Evolutionary conservation across 371 early-diverging fungal genomes (phyloP), one percentile per base, ranked within the genome.

Genomic region (Apophysomyces sp.): DNA sequence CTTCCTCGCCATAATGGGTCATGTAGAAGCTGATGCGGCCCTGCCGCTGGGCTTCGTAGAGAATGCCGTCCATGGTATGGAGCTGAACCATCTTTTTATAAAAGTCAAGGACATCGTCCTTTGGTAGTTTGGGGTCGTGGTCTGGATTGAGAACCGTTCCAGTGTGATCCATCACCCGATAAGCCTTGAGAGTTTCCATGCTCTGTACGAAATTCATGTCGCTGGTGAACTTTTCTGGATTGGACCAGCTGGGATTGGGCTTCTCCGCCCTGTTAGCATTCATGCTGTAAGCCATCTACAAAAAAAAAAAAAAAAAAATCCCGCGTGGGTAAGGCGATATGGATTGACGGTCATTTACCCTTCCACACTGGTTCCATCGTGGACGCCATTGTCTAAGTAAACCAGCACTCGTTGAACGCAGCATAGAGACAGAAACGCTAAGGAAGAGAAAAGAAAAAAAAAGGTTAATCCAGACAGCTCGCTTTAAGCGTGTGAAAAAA

Each of bases 1-100:
- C 98, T 76, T 98, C 98, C 81, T 98, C 98, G 51, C 98, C 98
- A 79, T 93, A 96, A 71, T 87, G 91, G 32, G 98, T 98, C 98
- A 98, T 97, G 80, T 98, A 98, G 63, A 98, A 98, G 59, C 94
- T 93, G 57, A 98, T 96, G 56, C 98, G 91, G 9, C 98, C 98
- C 73, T 98, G 98, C 8, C 98, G 85, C 75, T 98, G 98, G n/a
- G 97, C 96, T 64, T 98, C 97, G 73, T 97, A 98, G 69, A 98
- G 71, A 60, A 98, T 89, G 66, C 90, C 69, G 72, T 98, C 98
- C 92, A 97, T 93, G 28, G 86, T 82, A 67, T 95, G 94, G 53
- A 97, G 79, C 0, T 88, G 86, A 29, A 96, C 58, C 96, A 98
- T 98, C 67, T 89, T 84, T 71, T 89, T 82, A 84, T 98, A 98